Percentiles rank a stretch among this genome's conserved stretches.
Evolutionary conservation across 306 rosid species (phyloP).

Genomic region (Bauhinia variegata): DNA sequence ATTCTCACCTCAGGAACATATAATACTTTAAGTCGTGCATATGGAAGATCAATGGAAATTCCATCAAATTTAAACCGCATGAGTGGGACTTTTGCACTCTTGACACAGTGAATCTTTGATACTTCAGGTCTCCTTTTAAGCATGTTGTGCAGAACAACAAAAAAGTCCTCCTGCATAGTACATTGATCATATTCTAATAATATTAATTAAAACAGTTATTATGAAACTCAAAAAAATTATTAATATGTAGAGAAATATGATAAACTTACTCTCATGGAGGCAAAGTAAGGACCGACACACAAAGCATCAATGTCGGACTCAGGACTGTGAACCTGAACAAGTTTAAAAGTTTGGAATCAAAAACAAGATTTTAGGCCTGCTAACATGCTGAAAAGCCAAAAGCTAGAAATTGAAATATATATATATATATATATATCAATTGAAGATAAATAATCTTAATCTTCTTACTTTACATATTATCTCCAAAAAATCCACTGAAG

Average conservation of each 20-base stretch:
- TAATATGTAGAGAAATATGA: conserved; percentile 16
- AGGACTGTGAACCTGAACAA: conserved; percentile 48
- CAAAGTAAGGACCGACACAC: conserved; percentile 56
- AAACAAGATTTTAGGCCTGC: conserved; percentile 4
- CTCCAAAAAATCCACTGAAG: neutral
- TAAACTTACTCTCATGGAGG: conserved; percentile 44
- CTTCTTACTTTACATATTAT: neutral
- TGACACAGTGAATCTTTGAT: conserved; percentile 46
- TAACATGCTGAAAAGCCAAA: conserved; percentile 5
- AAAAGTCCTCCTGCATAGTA: conserved; percentile 55
- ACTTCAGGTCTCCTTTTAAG: conserved; percentile 49
- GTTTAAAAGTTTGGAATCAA: conserved; percentile 12
- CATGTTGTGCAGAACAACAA: conserved; percentile 44
- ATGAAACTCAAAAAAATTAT: conserved; percentile 8
- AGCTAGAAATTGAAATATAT: neutral
- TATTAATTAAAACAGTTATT: conserved; percentile 17
- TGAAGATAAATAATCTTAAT: neutral
- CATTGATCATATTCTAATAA: conserved; percentile 5
- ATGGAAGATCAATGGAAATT: conserved; percentile 54
- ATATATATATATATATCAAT: neutral
- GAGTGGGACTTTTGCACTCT: conserved; percentile 56
- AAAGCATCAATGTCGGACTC: conserved; percentile 58
- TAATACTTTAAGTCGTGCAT: conserved; percentile 39
- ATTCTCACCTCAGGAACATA: conserved; percentile 55
- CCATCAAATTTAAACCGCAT: conserved; percentile 55